Conservation (phyloP, 2,329 filamentous ascomycete genomes). For the Diaporthe ilicicola region DNA sequence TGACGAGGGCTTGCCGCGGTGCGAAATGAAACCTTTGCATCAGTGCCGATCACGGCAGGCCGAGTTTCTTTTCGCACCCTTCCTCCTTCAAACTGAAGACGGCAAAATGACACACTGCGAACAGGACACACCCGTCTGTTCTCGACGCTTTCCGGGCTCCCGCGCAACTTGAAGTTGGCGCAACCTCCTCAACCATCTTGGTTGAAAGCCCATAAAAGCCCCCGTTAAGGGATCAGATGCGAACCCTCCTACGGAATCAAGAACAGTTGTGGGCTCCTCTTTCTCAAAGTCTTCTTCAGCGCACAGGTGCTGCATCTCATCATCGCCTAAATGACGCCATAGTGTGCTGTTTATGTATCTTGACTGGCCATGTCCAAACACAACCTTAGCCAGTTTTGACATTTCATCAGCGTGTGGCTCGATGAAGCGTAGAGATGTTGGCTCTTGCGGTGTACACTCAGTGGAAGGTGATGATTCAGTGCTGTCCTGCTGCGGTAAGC, state of each 20-base stretch:
- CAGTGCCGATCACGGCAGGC: conserved; percentile 46
- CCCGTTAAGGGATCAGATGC: conserved; percentile 38
- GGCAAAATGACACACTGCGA: conserved; percentile 53
- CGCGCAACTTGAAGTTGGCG: too few relatives aligned
- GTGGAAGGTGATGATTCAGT: background rate
- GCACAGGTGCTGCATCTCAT: conserved; percentile 38
- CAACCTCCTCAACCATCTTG: conserved; percentile 34
- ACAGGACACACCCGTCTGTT: conserved; percentile 49
- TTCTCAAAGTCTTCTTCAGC: conserved; percentile 38
- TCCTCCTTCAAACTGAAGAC: conserved; percentile 51
- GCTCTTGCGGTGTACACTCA: background rate
- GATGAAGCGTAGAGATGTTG: conserved; percentile 25
- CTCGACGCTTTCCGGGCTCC: conserved; percentile 37
- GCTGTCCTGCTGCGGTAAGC: conserved; percentile 39
- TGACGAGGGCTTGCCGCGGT: conserved; percentile 56
- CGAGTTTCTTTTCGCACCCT: conserved; percentile 49
- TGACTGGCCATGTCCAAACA: conserved; percentile 44
- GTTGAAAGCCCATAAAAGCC: background rate
- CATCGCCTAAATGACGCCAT: conserved; percentile 41
- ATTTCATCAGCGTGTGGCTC: background rate
- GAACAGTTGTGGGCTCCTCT: conserved; percentile 37
- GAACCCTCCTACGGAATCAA: conserved; percentile 39
- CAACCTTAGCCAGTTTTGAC: conserved; percentile 35
- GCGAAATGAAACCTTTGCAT: conserved; percentile 50
- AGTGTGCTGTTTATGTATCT: conserved; percentile 51